phyloP scores from a whole-genome alignment of 129 eudicot species.

The Escallonia rubra region DNA sequence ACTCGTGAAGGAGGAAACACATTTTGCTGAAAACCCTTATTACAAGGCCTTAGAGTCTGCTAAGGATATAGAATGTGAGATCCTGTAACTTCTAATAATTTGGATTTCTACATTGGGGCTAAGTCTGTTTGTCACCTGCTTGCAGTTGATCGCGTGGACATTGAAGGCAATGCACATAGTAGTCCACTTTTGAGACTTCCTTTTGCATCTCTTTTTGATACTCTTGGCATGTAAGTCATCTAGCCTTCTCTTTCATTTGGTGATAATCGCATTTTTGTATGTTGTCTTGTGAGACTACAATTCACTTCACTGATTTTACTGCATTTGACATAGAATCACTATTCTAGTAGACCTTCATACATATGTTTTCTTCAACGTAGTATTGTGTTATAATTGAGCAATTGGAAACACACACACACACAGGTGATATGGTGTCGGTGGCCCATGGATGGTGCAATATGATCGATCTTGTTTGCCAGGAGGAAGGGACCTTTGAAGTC shows the following conservation, averaged over 20 bases:
- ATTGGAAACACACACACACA: too few relatives aligned
- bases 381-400: not conserved
- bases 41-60: conserved; percentile 84
- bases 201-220: conserved; percentile 91
- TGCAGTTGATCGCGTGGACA: conserved; percentile 81
- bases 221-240: conserved; percentile 82
- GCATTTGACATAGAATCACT: not conserved
- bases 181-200: conserved; percentile 71
- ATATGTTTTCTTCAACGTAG: not conserved
- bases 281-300: not conserved
- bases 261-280: conserved; percentile 7
- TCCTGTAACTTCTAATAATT: conserved; percentile 1
- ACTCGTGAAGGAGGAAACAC: conserved; percentile 54
- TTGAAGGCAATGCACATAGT: conserved; percentile 72
- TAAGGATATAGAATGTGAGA: conserved; percentile 79
- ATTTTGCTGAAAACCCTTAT: conserved; percentile 68
- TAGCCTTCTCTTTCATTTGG: conserved; percentile 3
- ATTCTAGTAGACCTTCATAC: not conserved
- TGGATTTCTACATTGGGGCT: conserved; percentile 1
- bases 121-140: conserved; percentile 17
- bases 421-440: too few relatives aligned
- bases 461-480: too few relatives aligned
- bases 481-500: too few relatives aligned
- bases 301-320: not conserved
- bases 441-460: too few relatives aligned